Conservation (phyloP, 2,329 filamentous ascomycete species). For the Ceratocystis albifundus region DNA sequence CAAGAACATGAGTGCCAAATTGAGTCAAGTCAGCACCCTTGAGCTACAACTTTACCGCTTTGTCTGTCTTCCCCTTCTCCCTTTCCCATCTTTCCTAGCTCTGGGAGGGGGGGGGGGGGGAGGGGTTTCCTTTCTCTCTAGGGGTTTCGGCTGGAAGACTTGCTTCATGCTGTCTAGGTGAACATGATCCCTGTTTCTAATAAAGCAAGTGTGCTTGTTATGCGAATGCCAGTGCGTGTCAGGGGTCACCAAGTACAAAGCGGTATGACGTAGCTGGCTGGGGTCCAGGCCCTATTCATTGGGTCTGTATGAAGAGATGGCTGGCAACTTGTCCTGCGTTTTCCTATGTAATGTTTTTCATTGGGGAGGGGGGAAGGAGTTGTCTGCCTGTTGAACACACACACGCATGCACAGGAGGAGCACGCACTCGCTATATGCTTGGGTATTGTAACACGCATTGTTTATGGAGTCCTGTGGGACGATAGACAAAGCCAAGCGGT, state of each 20-base stretch:
- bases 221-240: constrained; percentile 7
- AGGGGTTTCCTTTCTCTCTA: neutral
- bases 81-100: neutral
- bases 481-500: neutral
- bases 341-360: neutral
- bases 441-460: neutral
- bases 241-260: constrained; percentile 8
- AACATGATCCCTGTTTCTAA: neutral
- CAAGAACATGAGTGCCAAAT: neutral
- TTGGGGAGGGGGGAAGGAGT: no score
- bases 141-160: neutral
- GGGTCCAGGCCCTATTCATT: neutral
- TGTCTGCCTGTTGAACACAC: no score
- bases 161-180: neutral
- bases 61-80: neutral
- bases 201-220: neutral
- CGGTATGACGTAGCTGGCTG: constrained; percentile 11
- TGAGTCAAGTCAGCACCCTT: neutral
- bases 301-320: neutral
- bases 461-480: neutral
- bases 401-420: neutral
- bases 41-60: neutral
- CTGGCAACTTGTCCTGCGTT: neutral
- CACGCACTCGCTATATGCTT: neutral
- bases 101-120: no score